Conservation (phyloP, 2,329 filamentous ascomycete species). For the Xylaria sp. region DNA sequence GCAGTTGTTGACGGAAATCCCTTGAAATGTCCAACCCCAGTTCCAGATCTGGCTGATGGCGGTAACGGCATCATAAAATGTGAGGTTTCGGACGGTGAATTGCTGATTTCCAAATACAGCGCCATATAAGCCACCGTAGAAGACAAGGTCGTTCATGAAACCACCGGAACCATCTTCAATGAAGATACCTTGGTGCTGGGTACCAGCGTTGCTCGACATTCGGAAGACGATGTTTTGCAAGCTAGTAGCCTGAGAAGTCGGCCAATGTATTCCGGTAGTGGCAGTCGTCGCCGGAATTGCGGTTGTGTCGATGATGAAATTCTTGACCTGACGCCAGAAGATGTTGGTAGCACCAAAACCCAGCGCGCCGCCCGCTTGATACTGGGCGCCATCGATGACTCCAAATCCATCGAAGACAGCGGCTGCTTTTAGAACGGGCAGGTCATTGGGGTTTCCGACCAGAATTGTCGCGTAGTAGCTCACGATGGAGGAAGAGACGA, state of each 20-base stretch:
- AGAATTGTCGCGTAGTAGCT: conserved; percentile 85
- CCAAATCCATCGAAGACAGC: conserved; percentile 60
- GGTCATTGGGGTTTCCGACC: conserved; percentile 54
- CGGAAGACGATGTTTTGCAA: conserved; percentile 69
- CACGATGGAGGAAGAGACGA: conserved; percentile 65
- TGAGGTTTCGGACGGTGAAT: conserved; percentile 77
- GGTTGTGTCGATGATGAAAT: conserved; percentile 67
- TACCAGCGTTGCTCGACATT: conserved; percentile 59
- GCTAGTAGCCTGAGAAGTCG: conserved; percentile 71
- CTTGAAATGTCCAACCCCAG: conserved; percentile 78
- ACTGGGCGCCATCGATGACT: conserved; percentile 61
- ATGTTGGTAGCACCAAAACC: conserved; percentile 68
- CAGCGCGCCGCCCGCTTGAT: conserved; percentile 54
- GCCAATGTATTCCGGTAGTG: conserved; percentile 72
- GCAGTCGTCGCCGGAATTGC: conserved; percentile 58
- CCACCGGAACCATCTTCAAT: conserved; percentile 74
- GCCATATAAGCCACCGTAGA: conserved; percentile 77
- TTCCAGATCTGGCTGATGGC: conserved; percentile 80
- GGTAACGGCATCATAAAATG: conserved; percentile 72
- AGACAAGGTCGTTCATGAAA: conserved; percentile 74
- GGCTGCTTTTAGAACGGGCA: conserved; percentile 66
- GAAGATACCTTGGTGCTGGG: conserved; percentile 67
- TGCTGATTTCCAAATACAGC: conserved; percentile 69
- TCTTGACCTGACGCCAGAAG: conserved; percentile 68
- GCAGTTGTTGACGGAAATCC: conserved; percentile 60